phyloP scores from a whole-genome alignment of 2,329 filamentous ascomycete species.

The Aspergillus viridinutans region DNA sequence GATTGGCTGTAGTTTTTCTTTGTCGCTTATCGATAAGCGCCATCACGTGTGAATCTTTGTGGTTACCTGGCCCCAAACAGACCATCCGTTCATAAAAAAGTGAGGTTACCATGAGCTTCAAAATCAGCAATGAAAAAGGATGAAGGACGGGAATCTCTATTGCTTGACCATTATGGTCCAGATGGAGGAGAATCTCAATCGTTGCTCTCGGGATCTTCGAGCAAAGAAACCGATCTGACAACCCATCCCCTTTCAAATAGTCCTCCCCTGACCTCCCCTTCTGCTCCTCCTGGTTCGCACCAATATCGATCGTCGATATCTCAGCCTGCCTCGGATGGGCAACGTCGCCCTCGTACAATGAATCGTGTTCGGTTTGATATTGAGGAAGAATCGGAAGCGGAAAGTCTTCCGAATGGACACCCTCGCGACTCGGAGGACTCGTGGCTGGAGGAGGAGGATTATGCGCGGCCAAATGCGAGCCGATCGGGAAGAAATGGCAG shows the following conservation, averaged over 20 bases:
- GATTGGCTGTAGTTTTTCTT: background rate
- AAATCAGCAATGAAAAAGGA: conserved; percentile 40
- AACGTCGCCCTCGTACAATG: conserved; percentile 52
- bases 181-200: conserved; percentile 29
- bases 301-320: conserved; percentile 41
- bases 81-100: conserved; percentile 9
- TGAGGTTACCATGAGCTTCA: conserved; percentile 17
- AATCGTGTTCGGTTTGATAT: conserved; percentile 72
- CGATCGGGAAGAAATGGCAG: conserved; percentile 36
- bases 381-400: conserved; percentile 29
- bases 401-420: conserved; percentile 29
- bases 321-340: conserved; percentile 36
- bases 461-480: conserved; percentile 43
- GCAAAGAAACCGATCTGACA: conserved; percentile 26
- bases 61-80: conserved; percentile 23
- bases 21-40: conserved; percentile 19
- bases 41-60: conserved; percentile 14
- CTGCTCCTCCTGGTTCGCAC: conserved; percentile 13
- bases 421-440: conserved; percentile 25
- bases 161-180: conserved; percentile 27
- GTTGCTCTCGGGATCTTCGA: conserved; percentile 28
- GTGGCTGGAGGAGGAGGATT: conserved; percentile 60
- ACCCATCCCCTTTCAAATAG: conserved; percentile 18
- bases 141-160: conserved; percentile 32
- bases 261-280: conserved; percentile 18